Evolutionary conservation across 2,329 filamentous ascomycete genomes (phyloP).

Genomic region (Pseudocercospora macadamiae): DNA sequence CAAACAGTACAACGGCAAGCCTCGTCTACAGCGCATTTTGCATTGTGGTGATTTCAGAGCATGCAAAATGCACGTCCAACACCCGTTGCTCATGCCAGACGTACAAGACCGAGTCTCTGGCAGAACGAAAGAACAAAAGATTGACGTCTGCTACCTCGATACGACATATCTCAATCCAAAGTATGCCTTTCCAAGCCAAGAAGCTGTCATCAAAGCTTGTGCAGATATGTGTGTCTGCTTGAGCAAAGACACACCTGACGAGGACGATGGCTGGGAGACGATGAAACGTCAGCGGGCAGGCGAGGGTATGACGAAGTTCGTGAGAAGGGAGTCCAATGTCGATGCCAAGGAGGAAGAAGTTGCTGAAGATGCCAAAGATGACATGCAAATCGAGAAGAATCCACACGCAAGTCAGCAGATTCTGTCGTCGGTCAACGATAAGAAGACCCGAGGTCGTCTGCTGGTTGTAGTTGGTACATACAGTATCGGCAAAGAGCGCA

Average conservation of each 20-base stretch:
- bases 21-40: constrained; percentile 74
- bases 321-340: constrained; percentile 51
- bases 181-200: constrained; percentile 89
- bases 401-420: constrained; percentile 36
- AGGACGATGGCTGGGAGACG: constrained; percentile 59
- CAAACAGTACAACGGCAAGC: constrained; percentile 56
- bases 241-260: constrained; percentile 65
- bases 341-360: constrained; percentile 42
- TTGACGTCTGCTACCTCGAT: constrained; percentile 95
- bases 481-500: constrained; percentile 95
- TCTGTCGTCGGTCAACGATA: constrained; percentile 33
- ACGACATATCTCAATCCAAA: constrained; percentile 96
- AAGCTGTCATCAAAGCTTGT: constrained; percentile 83
- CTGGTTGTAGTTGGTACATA: constrained; percentile 95
- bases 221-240: constrained; percentile 83
- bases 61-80: constrained; percentile 78
- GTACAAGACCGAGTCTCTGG: constrained; percentile 70
- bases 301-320: constrained; percentile 65
- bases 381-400: constrained; percentile 38
- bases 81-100: constrained; percentile 79
- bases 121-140: constrained; percentile 76
- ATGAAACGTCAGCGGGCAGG: constrained; percentile 59
- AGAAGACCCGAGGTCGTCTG: constrained; percentile 64
- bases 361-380: constrained; percentile 42
- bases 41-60: constrained; percentile 97